Evolutionary conservation across 1,284 basidiomycete species (phyloP), one percentile per base, ranked within the genome.

Genomic region (Termitomyces sp.): DNA sequence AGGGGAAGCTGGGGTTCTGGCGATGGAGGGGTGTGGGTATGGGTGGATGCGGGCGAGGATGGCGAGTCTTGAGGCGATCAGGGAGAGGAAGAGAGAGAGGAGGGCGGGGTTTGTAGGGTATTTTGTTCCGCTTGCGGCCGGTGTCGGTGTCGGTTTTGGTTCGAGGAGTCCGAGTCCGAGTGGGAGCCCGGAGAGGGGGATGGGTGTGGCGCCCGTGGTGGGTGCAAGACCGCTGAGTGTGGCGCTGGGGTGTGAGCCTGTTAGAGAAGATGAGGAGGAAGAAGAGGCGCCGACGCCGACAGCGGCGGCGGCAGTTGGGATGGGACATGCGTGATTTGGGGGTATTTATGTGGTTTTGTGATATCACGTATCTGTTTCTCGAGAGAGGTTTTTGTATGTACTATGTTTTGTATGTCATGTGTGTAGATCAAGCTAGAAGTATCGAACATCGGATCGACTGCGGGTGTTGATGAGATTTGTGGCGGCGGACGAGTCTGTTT

Each of bases 31-130:
- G 6, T 9, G 7, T 7, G 28, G 28, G 6, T 5, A 6, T 0
- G 62, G 63, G 41, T 78, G 77, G 79, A 77, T 77, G 75, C 71
- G 70, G 24, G 68, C 68, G 50, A 68, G 79, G 24, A 70, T 71
- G 56, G 52, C 62, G 56, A 75, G 70, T 50, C 66, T 80, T 7
- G 70, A 74, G 47, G 61, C 64, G 46, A 62, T 80, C 58, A 69
- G 62, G 50, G 71, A 73, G 63, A 68, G 68, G 54, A 71, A 71
- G 64, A 63, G 66, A 12, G 57, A 62, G 28, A 59, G 69, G 49
- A 17, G 24, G 3, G 15, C 50, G 40, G 24, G 36, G 28, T 33
- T 34, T 21, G 31, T 34, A 1, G 31, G 31, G 45, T 47, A n/a
- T 34, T 24, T 9, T 24, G 31, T 47, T 4, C 45, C 45, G 13